Conservation (phyloP, 192 early-diverging fungal genomes). For the Coemansia sp. region DNA sequence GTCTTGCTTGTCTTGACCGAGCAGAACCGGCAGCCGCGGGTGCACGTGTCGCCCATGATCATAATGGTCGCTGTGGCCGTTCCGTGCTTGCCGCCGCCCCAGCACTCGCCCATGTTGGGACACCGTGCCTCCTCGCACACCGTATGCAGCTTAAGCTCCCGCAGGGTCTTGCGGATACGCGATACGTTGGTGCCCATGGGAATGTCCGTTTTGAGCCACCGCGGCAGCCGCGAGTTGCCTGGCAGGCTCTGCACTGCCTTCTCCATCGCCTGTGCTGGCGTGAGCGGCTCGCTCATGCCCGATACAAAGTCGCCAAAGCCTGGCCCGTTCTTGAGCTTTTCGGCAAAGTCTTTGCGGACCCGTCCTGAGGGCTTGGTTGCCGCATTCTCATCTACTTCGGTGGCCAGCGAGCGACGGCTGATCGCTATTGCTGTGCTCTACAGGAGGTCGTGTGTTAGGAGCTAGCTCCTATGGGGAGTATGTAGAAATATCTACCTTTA, state of each 20-base stretch:
- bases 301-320: constrained; percentile 55
- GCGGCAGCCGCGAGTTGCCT: constrained; percentile 61
- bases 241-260: constrained; percentile 13
- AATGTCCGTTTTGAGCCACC: constrained; percentile 94
- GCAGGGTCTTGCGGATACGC: constrained; percentile 84
- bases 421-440: constrained; percentile 1
- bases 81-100: constrained; percentile 93
- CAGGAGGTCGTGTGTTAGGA: not conserved
- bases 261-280: constrained; percentile 29
- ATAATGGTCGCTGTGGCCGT: constrained; percentile 98
- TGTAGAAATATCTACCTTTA: constrained; percentile 2
- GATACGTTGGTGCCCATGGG: constrained; percentile 76
- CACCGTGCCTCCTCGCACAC: constrained; percentile 97
- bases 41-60: constrained; percentile 99
- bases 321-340: constrained; percentile 52
- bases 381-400: constrained; percentile 16
- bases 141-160: constrained; percentile 92
- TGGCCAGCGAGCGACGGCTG: constrained; percentile 24
- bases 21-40: constrained; percentile 96
- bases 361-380: constrained; percentile 19
- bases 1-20: constrained; percentile 92
- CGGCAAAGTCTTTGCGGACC: constrained; percentile 45
- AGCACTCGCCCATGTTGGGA: constrained; percentile 98
- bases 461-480: too few species aligned
- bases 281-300: constrained; percentile 25